Evolutionary conservation across 805 yeast species (phyloP).

Genomic region (Metschnikowia matae): DNA sequence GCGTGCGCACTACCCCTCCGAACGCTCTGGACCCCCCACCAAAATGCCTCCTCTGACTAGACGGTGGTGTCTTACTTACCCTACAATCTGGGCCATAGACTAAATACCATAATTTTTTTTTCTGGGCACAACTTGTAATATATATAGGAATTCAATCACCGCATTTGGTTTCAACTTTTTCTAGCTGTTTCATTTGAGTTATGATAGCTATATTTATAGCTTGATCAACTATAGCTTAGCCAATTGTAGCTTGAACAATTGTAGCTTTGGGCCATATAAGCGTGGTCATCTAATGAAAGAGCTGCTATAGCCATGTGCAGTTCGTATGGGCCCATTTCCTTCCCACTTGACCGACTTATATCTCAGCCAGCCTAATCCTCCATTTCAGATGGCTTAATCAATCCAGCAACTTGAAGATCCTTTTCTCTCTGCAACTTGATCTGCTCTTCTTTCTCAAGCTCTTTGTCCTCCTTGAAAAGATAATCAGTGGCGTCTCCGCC

Average conservation of each 20-base stretch:
- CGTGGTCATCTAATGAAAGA: neutral
- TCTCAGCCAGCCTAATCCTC: slow-evolving; percentile 52
- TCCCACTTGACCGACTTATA: neutral
- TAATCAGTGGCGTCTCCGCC: slow-evolving; percentile 97
- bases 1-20: slow-evolving; percentile 5
- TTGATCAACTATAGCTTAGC: neutral
- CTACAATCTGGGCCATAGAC: neutral
- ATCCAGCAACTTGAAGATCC: slow-evolving; percentile 87
- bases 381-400: slow-evolving; percentile 90
- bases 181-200: neutral
- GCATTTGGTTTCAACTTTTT: neutral
- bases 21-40: neutral
- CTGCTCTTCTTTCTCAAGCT: slow-evolving; percentile 67
- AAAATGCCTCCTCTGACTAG: neutral
- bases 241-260: neutral
- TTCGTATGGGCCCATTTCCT: neutral
- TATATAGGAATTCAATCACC: neutral
- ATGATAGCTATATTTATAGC: neutral
- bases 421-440: slow-evolving; percentile 67
- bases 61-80: neutral
- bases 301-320: neutral
- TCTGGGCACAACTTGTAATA: neutral
- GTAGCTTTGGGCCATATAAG: neutral
- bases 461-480: slow-evolving; percentile 89
- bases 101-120: neutral